Base-by-base conservation (phyloP, 2,329 filamentous ascomycete species). In the Cyphellophora europaea region DNA sequence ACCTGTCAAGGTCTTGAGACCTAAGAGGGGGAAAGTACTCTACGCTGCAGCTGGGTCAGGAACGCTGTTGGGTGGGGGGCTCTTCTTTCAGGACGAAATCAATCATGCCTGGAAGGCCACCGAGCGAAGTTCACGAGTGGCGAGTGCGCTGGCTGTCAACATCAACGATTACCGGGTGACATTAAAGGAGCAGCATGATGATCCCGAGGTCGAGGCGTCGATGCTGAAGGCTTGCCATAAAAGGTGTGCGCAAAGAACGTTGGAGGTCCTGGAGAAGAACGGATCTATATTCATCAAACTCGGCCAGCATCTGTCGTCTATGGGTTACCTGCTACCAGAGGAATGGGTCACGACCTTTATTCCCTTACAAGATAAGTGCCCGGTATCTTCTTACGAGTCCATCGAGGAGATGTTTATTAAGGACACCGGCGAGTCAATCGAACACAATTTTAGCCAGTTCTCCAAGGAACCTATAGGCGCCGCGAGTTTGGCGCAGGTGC, bases 261-360 rank as follows among this genome's bases (percentile, higher is more conserved):
- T 96, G 27, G 73, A 71, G 38, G 88, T 93, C 2, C 65, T 96
- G 45, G 91, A 98, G 68, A 86, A 84, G 67, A 96, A 95, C 58
- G 91, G 93, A 16, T 93, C 89, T 17, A 94, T 98, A 44, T 98
- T 96, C 51, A 96, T 98, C 57, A 98, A 98, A 62, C 67, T 98
- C 25, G 91, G 91, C 5, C 91, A 98, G 53, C 91, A 98, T 61
- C 60, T 98, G 60, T 94, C 86, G 58, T 89, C 86, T 45, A 84
- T 96, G 82, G 93, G 91, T 53, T 96, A 96, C 57, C 72, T 96
- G 6, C 71, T 96, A 6, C 89, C 89, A 2, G 62, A 72, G 32
- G 89, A 96, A 62, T 96, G 89, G 88, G 94, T 87, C 19, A 81
- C 80, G 19, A 96, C 91, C 0, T 98, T 98, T 55, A 82, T 98